Base-by-base conservation (phyloP, 2,329 filamentous ascomycete species). In the Penicillium glabrum region DNA sequence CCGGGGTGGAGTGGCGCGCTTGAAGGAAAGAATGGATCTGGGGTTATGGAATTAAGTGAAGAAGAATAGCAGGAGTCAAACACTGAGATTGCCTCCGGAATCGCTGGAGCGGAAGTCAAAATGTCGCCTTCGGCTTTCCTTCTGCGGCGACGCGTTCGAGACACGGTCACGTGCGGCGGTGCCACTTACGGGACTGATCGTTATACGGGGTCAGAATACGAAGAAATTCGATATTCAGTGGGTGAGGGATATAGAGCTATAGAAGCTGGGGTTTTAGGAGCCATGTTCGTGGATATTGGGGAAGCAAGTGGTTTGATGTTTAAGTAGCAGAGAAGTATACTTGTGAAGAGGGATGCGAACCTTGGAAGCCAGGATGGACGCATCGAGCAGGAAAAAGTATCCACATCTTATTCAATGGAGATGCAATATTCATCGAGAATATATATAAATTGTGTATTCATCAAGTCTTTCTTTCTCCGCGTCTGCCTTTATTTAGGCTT, bases 121-220 rank as follows among this genome's bases (percentile, higher is more conserved):
- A 24, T 45, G 41, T 44, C 51, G 43, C 46, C 57, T 46, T 51
- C 56, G 56, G 55, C 54, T 52, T 57, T 60, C 49, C 54, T 39
- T 58, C 59, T 59, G 54, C 48, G 58, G 51, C 57, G 69, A 68
- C 71, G 71, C 69, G 70, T 72, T 54, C 60, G 62, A 62, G 59
- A 66, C 69, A 66, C 67, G 66, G 62, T 73, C 71, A 73, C 70
- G 69, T 73, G 70, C 26, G 24, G 37, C 23, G 24, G 54, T 44
- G 46, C 49, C 44, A 46, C 33, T 46, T 46, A 14, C 46, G 39
- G 21, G 39, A 33, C 35, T n/a, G 14, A 23, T 24, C 27, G 21
- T 19, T 50, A 39, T 41, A 21, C 27, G 27, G 11, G 46, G 16
- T 21, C 23, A 6, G 14, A 31, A 27, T 5, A 11, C 13, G 23